Conservation (phyloP, 108 stramenopile genomes). For the Poteriospumella lacustris region DNA sequence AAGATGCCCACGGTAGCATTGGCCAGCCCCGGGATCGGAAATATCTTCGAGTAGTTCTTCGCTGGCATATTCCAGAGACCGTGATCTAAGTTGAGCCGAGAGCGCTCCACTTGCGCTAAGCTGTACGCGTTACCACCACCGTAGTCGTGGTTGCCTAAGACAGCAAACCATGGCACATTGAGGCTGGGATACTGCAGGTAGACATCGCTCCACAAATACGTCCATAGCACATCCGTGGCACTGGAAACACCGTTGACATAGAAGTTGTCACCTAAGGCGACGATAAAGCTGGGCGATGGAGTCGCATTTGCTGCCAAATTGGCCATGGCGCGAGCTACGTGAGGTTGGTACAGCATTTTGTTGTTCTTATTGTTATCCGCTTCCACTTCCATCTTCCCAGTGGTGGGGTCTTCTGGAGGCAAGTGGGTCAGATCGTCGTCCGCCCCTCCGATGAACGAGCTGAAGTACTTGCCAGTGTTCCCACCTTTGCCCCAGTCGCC, state of each 20-base stretch:
- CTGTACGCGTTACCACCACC: neutral
- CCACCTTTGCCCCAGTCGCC: constrained; percentile 30
- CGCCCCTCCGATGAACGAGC: neutral
- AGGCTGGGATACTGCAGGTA: neutral
- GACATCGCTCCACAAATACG: neutral
- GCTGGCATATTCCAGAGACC: neutral
- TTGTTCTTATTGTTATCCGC: neutral
- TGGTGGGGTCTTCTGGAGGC: neutral
- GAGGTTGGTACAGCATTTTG: neutral
- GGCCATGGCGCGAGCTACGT: constrained; percentile 10
- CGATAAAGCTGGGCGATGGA: neutral
- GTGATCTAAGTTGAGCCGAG: neutral
- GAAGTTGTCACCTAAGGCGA: constrained; percentile 26
- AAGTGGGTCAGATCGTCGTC: neutral
- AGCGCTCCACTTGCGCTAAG: constrained; percentile 1
- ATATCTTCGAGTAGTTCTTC: neutral
- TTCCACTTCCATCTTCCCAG: neutral
- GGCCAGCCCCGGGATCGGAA: neutral
- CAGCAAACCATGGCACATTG: constrained; percentile 16
- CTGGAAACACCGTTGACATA: constrained; percentile 13
- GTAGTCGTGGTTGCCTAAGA: constrained; percentile 25
- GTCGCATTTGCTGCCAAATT: neutral
- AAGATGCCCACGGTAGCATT: neutral
- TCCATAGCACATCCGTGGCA: constrained; percentile 16
- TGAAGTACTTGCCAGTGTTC: neutral